Percentiles rank a stretch among this genome's conserved stretches.
Conservation (phyloP, 176 grass and related monocot species). For the Oryza punctata region DNA sequence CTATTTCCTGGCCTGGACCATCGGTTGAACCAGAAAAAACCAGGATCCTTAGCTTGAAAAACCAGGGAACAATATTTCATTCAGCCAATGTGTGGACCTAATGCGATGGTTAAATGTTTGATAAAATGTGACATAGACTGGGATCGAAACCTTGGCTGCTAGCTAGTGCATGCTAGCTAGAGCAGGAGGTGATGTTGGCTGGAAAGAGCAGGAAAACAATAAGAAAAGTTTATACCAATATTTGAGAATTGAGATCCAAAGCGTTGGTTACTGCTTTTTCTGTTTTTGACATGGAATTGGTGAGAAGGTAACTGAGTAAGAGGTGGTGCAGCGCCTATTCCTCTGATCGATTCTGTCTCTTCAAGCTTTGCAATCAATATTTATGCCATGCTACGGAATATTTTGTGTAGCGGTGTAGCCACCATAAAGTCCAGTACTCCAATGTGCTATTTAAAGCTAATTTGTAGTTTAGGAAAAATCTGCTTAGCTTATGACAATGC, state of each 20-base stretch:
- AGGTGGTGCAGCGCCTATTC: background rate
- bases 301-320: background rate
- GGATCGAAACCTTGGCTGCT: no score
- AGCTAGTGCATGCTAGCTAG: background rate
- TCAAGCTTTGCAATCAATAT: background rate
- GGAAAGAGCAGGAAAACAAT: background rate
- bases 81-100: no score
- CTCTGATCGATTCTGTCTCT: background rate
- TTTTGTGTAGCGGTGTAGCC: conserved; percentile 23
- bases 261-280: background rate
- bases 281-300: background rate
- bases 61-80: no score
- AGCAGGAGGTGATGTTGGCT: background rate
- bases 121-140: no score
- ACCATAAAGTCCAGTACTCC: background rate
- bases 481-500: background rate
- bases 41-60: no score
- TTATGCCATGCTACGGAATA: background rate
- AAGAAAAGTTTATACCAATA: background rate
- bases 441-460: conserved; percentile 5
- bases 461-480: background rate
- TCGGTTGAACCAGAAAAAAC: no score
- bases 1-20: background rate
- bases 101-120: no score
- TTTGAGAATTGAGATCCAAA: background rate